These are phyloP conservation scores for Mycena chlorophos DNA, from an alignment of 768 basidiomycete species.

Conservation along the genomic window DNA sequence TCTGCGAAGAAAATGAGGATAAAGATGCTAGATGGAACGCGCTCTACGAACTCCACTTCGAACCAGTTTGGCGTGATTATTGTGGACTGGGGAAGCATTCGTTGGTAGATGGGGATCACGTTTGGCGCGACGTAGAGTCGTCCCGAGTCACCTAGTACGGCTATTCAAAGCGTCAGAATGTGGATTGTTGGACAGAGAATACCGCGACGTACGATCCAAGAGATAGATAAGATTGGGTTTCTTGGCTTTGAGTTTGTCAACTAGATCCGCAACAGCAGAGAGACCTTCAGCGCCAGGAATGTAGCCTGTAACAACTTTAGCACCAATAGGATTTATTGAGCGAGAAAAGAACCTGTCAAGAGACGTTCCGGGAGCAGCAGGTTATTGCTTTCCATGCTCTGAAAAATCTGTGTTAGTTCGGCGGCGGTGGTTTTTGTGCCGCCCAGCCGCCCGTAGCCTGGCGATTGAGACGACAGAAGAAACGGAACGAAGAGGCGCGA, in stretches of 20 bases:
- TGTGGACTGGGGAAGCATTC: slow-evolving; percentile 78
- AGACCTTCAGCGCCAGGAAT: slow-evolving; percentile 83
- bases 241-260: slow-evolving; percentile 55
- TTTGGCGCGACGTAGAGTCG: slow-evolving; percentile 84
- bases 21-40: neutral
- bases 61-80: slow-evolving; percentile 99
- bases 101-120: slow-evolving; percentile 83
- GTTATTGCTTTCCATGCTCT: slow-evolving; percentile 72
- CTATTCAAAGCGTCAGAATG: slow-evolving; percentile 38
- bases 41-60: slow-evolving; percentile 79
- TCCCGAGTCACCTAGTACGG: slow-evolving; percentile 93
- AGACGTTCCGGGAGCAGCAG: slow-evolving; percentile 70
- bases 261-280: slow-evolving; percentile 61
- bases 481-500: neutral
- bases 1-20: slow-evolving; percentile 40
- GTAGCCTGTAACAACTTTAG: slow-evolving; percentile 58
- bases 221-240: slow-evolving; percentile 76
- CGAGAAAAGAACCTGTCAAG: slow-evolving; percentile 61
- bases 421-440: slow-evolving; percentile 77
- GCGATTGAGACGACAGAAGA: neutral
- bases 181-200: neutral
- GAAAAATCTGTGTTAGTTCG: slow-evolving; percentile 77
- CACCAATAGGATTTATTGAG: neutral
- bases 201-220: slow-evolving; percentile 74
- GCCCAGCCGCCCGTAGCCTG: slow-evolving; percentile 82